These are phyloP conservation scores for Colletotrichum australisinense DNA, from an alignment of 2,329 filamentous ascomycete genomes.

Conservation along the genomic window DNA sequence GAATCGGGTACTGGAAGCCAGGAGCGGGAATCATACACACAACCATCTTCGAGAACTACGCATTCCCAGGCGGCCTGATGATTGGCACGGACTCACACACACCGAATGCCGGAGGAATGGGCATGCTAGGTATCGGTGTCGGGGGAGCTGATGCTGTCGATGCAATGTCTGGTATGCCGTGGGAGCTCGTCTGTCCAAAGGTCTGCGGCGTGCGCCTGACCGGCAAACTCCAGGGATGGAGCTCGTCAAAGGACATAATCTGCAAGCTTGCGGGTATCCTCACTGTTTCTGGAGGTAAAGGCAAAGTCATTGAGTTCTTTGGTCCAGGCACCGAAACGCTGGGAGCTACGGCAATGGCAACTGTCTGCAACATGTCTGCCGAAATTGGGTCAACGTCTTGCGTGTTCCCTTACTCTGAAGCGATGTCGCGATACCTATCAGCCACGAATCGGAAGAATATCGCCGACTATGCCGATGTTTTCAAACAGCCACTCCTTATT, in stretches of 20 bases:
- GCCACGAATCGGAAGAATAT: conserved; percentile 44
- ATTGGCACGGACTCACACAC: conserved; percentile 52
- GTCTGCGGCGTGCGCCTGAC: conserved; percentile 46
- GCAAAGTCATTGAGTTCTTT: conserved; percentile 49
- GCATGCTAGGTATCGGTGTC: conserved; percentile 53
- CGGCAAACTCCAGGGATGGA: conserved; percentile 45
- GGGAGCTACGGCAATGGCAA: conserved; percentile 49
- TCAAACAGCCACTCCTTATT: conserved; percentile 40
- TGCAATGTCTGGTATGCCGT: conserved; percentile 47
- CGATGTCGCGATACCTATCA: conserved; percentile 46
- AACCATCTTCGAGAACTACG: conserved; percentile 54
- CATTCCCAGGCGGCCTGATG: conserved; percentile 47
- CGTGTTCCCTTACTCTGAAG: conserved; percentile 48
- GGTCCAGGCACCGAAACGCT: conserved; percentile 46
- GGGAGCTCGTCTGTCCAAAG: conserved; percentile 48
- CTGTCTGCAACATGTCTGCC: conserved; percentile 51
- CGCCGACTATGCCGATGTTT: conserved; percentile 38
- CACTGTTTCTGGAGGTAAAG: conserved; percentile 48
- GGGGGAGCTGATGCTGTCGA: conserved; percentile 60
- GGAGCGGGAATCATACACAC: conserved; percentile 51
- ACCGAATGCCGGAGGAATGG: conserved; percentile 49
- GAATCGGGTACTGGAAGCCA: conserved; percentile 54
- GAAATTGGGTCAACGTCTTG: conserved; percentile 51
- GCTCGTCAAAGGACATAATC: conserved; percentile 49
- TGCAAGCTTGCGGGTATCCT: conserved; percentile 49